A percentile compares a stretch with the other conserved stretches of the same genome.
These are phyloP conservation scores for Balansia obtecta DNA, from an alignment of 2,329 filamentous ascomycete species.

Conservation along the genomic window DNA sequence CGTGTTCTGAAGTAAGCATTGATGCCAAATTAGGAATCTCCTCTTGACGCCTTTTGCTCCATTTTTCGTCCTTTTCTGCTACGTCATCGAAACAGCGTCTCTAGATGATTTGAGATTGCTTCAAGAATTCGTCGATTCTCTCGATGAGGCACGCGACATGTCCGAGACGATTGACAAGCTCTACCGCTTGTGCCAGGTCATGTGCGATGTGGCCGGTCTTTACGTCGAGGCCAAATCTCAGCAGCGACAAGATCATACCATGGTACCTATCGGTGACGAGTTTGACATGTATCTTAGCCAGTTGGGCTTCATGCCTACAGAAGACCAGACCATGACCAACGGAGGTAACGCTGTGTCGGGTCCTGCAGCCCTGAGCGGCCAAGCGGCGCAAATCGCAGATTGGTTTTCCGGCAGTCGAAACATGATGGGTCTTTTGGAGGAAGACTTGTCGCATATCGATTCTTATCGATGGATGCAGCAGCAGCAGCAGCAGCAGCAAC, in stretches of 20 bases:
- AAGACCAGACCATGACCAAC: constrained; percentile 18
- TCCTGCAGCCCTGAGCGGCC: constrained; percentile 15
- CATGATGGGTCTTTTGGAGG: constrained; percentile 52
- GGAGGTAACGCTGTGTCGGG: constrained; percentile 9
- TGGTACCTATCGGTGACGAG: constrained; percentile 40
- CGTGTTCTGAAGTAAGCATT: not conserved
- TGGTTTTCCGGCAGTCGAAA: constrained; percentile 56
- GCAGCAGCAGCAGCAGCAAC: constrained; percentile 2
- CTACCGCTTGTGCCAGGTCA: constrained; percentile 48
- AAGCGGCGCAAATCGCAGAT: constrained; percentile 41
- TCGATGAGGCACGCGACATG: constrained; percentile 35
- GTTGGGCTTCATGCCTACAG: constrained; percentile 43
- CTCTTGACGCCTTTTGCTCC: constrained; percentile 46
- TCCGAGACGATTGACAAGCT: constrained; percentile 49
- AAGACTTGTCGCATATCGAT: constrained; percentile 39
- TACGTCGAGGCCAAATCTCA: constrained; percentile 48
- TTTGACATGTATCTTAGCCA: constrained; percentile 55
- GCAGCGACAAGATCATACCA: constrained; percentile 31
- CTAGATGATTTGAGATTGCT: constrained; percentile 41
- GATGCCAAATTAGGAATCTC: constrained; percentile 27
- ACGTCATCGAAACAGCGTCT: constrained; percentile 41
- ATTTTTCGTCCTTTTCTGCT: constrained; percentile 47
- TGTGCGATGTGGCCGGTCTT: constrained; percentile 46
- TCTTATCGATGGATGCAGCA: constrained; percentile 22
- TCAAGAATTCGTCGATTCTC: constrained; percentile 41